Evolutionary conservation across 352 stramenopile species (phyloP), one percentile per base, ranked within the genome.

Genomic region (Phytophthora quininea): DNA sequence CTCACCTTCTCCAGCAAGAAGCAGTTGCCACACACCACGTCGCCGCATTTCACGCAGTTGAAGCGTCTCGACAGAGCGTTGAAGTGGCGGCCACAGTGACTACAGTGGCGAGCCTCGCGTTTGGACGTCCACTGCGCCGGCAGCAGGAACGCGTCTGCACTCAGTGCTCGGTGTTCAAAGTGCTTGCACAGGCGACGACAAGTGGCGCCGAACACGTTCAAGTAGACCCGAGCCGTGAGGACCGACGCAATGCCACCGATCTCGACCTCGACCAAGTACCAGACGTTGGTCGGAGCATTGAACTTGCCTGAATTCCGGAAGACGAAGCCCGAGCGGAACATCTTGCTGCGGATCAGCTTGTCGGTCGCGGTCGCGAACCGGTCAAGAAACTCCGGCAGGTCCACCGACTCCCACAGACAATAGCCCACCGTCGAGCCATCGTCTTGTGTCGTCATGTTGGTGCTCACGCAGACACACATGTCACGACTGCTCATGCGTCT

Each of bases 331-430:
- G 79, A 88, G 24, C 69, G 64, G 38, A 48, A 64, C 64, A 86
- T 80, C 56, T 73, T 77, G 37, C 69, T 77, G 6, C 76, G 67
- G 8, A 80, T 69, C 53, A 78, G 74, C 45, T 64, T 71, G 33
- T 84, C 67, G 1, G 62, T 54, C 19, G 19, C 19, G 19, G 19
- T 24, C 11, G 49, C 50, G 37, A 47, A 74, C 43, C 67, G 56
- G 27, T 81, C 67, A 3, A 70, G 66, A 59, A 64, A 81, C 24
- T 78, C 73, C 0, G 66, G 67, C 8, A 79, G 52, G 14, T 84
- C 77, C 59, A 89, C 74, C 2, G 80, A 89, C 19, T 85, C 74
- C 68, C 74, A 86, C 2, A 89, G 75, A 62, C 80, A 89, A 53
- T 89, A 89, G 52, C 77, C 80, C 8, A 86, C 67, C 1, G 74